phyloP scores from a whole-genome alignment of 2,329 filamentous ascomycete species.

The Colletotrichum kahawae region DNA sequence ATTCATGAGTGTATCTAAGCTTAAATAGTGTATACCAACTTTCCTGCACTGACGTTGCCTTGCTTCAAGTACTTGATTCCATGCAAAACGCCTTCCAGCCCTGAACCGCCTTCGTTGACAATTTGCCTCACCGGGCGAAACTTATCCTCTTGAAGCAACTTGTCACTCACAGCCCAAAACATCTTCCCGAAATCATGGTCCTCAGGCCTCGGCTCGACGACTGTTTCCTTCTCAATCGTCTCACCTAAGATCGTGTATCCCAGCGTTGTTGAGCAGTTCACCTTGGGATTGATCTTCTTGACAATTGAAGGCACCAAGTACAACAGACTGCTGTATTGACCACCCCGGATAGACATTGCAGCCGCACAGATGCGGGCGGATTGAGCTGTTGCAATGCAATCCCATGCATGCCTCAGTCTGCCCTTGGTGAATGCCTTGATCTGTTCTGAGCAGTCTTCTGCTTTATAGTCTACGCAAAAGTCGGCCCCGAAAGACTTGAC shows the following conservation, averaged over 20 bases:
- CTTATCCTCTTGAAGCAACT: slow-evolving; percentile 39
- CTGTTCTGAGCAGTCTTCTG: slow-evolving; percentile 22
- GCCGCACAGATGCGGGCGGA: slow-evolving; percentile 34
- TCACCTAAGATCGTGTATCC: slow-evolving; percentile 47
- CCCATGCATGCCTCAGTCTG: slow-evolving; percentile 37
- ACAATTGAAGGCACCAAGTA: slow-evolving; percentile 43
- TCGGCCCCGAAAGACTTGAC: slow-evolving; percentile 49
- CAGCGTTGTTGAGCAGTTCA: slow-evolving; percentile 34
- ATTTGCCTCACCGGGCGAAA: slow-evolving; percentile 37
- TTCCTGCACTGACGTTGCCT: slow-evolving; percentile 43
- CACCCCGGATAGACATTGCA: slow-evolving; percentile 30
- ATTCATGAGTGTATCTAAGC: neutral
- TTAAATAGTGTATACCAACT: slow-evolving; percentile 49
- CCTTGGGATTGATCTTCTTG: slow-evolving; percentile 35
- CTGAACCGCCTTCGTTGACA: slow-evolving; percentile 30
- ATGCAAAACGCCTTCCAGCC: slow-evolving; percentile 38
- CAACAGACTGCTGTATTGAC: slow-evolving; percentile 45
- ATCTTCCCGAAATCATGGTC: slow-evolving; percentile 39
- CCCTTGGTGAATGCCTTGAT: slow-evolving; percentile 30
- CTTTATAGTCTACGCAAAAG: slow-evolving; percentile 50
- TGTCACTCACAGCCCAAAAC: slow-evolving; percentile 40
- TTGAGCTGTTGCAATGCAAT: slow-evolving; percentile 35
- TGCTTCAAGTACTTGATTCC: slow-evolving; percentile 20
- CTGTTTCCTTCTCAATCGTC: slow-evolving; percentile 28
- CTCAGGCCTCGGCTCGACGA: slow-evolving; percentile 27